Evolutionary conservation across 2,329 filamentous ascomycete genomes (phyloP).

Genomic region (Neofusicoccum sp.): DNA sequence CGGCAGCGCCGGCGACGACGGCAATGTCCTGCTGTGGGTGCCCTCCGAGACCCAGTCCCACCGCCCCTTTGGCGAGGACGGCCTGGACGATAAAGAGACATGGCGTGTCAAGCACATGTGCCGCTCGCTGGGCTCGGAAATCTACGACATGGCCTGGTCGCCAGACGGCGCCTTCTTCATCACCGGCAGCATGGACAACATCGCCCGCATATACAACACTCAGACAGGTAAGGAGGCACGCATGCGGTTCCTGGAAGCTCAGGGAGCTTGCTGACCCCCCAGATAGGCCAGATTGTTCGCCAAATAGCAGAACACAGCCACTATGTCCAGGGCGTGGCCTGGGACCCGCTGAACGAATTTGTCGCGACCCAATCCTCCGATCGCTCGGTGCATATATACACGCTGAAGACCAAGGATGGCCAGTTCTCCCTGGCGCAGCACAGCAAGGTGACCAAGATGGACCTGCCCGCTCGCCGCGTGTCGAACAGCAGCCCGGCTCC

Average conservation of each 20-base stretch:
- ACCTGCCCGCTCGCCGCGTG: conserved; percentile 87
- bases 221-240: conserved; percentile 68
- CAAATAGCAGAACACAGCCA: conserved; percentile 98
- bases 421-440: conserved; percentile 82
- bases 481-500: conserved; percentile 92
- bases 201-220: conserved; percentile 95
- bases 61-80: conserved; percentile 76
- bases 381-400: conserved; percentile 96
- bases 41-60: conserved; percentile 75
- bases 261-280: conserved; percentile 85
- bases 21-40: conserved; percentile 95
- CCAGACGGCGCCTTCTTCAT: conserved; percentile 97
- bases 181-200: conserved; percentile 98
- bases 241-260: conserved; percentile 66
- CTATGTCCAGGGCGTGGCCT: conserved; percentile 96
- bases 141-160: conserved; percentile 98
- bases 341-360: conserved; percentile 98
- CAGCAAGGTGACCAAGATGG: conserved; percentile 85
- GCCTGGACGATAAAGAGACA: conserved; percentile 89
- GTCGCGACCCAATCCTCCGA: conserved; percentile 98
- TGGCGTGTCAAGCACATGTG: conserved; percentile 99
- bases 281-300: conserved; percentile 64
- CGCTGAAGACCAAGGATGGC: conserved; percentile 92
- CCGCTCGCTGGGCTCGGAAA: conserved; percentile 89
- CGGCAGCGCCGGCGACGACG: conserved; percentile 94